Base-by-base conservation (phyloP, 1,284 basidiomycete genomes). In the Ceratobasidium sp. region DNA sequence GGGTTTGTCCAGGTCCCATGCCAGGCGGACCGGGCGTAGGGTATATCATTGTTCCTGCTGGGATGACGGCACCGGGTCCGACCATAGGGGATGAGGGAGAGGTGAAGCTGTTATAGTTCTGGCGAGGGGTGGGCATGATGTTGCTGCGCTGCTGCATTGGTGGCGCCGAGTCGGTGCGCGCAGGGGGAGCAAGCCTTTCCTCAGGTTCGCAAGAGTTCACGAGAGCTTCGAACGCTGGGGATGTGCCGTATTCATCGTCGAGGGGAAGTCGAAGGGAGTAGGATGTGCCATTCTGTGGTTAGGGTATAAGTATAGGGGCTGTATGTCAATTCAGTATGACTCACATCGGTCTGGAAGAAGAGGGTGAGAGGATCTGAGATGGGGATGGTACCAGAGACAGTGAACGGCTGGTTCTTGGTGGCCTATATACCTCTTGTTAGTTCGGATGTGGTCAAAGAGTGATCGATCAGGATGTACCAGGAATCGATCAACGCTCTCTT, bases 221-320 rank as follows among this genome's bases (percentile, higher is more conserved):
- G 82, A 95, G 89, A 68, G 93, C 92, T 81, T 95, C 93, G 78
- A 94, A 88, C n/a, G 93, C 90, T 3, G 93, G 93, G 33, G 93
- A 93, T 23, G 91, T 89, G 83, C 90, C 91, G 81, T 91, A 90
- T 81, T 92, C 91, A 70, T 93, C 88, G 82, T 94, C 92, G 81
- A 94, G 90, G 3, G 93, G 94, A 82, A 94, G 94, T 83, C 94
- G 92, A 39, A 95, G 87, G 5, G 93, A 91, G 83, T 95, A 92
- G 0, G 92, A 92, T 78, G 93, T 92, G 42, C 91, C 93, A 81
- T 91, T 91, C 94, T 95, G 80, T 44, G 55, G 67, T 53, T 67
- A 78, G 76, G 73, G 63, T 58, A 79, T 61, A 12, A 44, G 33
- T 42, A 63, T 42, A 63, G 15, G 55, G 44, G 66, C 42, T 53